phyloP scores from a whole-genome alignment of 2,329 filamentous ascomycete species.

The Fusarium nurragi region DNA sequence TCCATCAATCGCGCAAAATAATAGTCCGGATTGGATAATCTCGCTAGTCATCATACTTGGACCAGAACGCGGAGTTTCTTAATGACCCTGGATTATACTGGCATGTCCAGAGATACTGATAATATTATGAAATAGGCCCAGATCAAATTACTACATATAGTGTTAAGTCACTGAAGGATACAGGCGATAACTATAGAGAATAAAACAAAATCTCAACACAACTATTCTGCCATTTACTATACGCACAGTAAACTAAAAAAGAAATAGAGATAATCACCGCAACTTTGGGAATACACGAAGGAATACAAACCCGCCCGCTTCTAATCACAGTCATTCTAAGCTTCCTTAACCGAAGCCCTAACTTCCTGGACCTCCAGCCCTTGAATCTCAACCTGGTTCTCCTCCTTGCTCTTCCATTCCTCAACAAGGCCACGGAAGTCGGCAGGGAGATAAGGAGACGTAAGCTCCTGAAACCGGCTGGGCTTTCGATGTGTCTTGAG shows the following conservation, averaged over 20 bases:
- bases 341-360: neutral
- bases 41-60: too few species aligned
- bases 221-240: neutral
- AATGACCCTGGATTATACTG: too few species aligned
- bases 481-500: slow-evolving; percentile 52
- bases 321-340: neutral
- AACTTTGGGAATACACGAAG: neutral
- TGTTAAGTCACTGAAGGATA: too few species aligned
- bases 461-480: slow-evolving; percentile 20
- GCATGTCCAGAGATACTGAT: too few species aligned
- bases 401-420: slow-evolving; percentile 38
- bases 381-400: neutral
- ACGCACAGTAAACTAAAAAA: too few species aligned
- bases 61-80: too few species aligned
- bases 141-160: too few species aligned
- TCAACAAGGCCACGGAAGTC: slow-evolving; percentile 44
- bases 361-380: slow-evolving; percentile 5
- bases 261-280: neutral
- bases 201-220: neutral
- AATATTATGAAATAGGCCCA: too few species aligned
- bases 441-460: slow-evolving; percentile 30
- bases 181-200: too few species aligned
- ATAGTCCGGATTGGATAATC: too few species aligned
- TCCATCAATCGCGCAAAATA: too few species aligned
- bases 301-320: neutral